A percentile compares a stretch with the other conserved stretches of the same genome.
Conservation (phyloP, 495 filamentous ascomycete genomes). For the Trichoderma parareesei region DNA sequence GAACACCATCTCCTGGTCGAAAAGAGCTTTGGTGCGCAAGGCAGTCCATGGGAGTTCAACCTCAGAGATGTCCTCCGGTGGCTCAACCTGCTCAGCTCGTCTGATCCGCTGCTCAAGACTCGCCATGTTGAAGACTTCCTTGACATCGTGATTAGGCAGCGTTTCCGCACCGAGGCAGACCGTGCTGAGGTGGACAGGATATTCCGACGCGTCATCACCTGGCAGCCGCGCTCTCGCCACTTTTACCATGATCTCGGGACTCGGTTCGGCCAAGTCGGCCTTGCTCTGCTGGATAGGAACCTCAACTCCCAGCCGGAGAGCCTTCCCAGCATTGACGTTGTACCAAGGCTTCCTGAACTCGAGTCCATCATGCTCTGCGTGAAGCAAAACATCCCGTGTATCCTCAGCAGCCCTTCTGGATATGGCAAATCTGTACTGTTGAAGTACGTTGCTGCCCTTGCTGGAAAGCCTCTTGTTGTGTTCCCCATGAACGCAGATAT, state of each 20-base stretch:
- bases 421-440: constrained; percentile 79
- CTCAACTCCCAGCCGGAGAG: constrained; percentile 43
- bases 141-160: constrained; percentile 75
- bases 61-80: constrained; percentile 86
- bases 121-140: constrained; percentile 60
- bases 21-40: constrained; percentile 63
- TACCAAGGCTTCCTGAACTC: constrained; percentile 54
- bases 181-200: constrained; percentile 52
- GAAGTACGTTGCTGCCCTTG: constrained; percentile 65
- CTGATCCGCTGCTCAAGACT: constrained; percentile 45
- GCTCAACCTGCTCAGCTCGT: constrained; percentile 61
- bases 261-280: constrained; percentile 58
- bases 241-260: constrained; percentile 54
- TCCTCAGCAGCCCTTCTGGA: constrained; percentile 78
- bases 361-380: constrained; percentile 85
- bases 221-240: constrained; percentile 43
- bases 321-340: constrained; percentile 46
- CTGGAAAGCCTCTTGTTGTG: constrained; percentile 63
- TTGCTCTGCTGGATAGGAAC: constrained; percentile 60
- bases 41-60: constrained; percentile 96
- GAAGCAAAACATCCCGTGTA: constrained; percentile 77
- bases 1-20: constrained; percentile 60
- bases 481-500: constrained; percentile 86
- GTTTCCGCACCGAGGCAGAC: constrained; percentile 70
- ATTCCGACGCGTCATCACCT: constrained; percentile 36